Base-by-base conservation (phyloP, 2,329 filamentous ascomycete species). In the Claviceps citrina region DNA sequence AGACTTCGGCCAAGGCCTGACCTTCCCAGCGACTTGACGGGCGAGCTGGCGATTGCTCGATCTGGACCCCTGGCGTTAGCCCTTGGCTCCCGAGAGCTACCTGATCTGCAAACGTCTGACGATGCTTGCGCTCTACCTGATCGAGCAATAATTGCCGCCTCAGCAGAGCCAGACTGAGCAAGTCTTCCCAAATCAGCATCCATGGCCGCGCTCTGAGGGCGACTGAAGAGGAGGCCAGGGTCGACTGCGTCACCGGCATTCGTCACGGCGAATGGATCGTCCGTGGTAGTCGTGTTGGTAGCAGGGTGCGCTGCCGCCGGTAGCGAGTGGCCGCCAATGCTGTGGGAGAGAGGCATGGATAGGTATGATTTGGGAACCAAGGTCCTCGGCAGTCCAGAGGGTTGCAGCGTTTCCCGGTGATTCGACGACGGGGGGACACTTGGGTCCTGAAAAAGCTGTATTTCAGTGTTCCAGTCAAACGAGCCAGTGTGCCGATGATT, bases 191-290 rank as follows among this genome's bases (percentile, higher is more conserved):
- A 64, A 35, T 52, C 52, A 19, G 61, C 44, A 31, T 68, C 62
- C 58, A 71, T 63, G 39, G 55, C 51, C 3, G 68, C 65, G 16
- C 68, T 68, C 10, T 63, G 63, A 19, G 70, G 66, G 9, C 65
- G 63, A 45, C 67, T 70, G 50, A 74, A 72, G 7, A 79, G 56
- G 13, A 79, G 58, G 7, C 71, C 74, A 1, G 75, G 75, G 47
- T 79, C 64, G 5, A 79, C 73, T n/a, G 63, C 68, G 7, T 63
- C 62, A 22, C 55, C 60, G 5, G 65, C 59, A 35, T 57, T 63
- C 28, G 65, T 57, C 22, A 69, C 60, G 19, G 63, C 59, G 47
- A 76, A 77, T 0, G 68, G 61, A 43, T 74, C 65, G 7, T 72
- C 68, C 37, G 39, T 27, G 38, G 16, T 27, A n/a, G 24, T 27